phyloP scores from a whole-genome alignment of 257 asterid species.

The Nicotiana benthamiana region DNA sequence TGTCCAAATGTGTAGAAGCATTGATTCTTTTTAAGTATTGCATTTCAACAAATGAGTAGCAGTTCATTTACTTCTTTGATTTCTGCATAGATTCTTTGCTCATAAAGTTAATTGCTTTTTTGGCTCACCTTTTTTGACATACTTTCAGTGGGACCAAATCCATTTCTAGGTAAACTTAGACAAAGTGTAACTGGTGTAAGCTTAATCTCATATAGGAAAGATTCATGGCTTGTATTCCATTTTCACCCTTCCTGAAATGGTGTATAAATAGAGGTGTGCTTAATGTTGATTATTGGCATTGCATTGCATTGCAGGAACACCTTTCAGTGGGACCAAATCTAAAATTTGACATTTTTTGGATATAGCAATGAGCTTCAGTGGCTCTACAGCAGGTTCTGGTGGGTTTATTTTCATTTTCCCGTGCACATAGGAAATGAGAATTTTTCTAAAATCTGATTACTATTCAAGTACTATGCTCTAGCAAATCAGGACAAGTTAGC shows the following conservation, averaged over 20 bases:
- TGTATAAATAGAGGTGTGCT: conserved; percentile 28
- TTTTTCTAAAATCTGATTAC: background rate
- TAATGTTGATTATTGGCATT: conserved; percentile 24
- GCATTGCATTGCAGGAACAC: conserved; percentile 43
- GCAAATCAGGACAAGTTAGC: background rate
- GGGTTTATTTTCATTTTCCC: conserved; percentile 5
- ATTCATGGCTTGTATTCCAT: conserved; percentile 15
- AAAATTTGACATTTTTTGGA: background rate
- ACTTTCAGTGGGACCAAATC: conserved; percentile 18
- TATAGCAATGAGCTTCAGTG: conserved; percentile 43
- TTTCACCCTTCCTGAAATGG: conserved; percentile 24
- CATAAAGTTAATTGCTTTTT: conserved; percentile 33
- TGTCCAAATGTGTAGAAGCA: conserved; percentile 9
- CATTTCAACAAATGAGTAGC: background rate
- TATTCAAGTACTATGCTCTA: background rate
- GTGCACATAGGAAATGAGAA: background rate
- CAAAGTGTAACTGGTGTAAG: conserved; percentile 23
- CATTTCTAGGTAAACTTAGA: conserved; percentile 9
- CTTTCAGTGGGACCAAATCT: conserved; percentile 8
- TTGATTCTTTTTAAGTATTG: conserved; percentile 18
- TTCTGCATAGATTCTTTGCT: conserved; percentile 8
- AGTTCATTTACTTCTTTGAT: conserved; percentile 14
- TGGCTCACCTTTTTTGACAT: conserved; percentile 5
- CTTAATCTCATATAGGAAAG: conserved; percentile 11
- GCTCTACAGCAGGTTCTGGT: conserved; percentile 34